Percentiles rank a stretch among this genome's conserved stretches.
These are phyloP conservation scores for Talinum fruticosum DNA, from an alignment of 148 eudicot genomes.

Conservation along the genomic window DNA sequence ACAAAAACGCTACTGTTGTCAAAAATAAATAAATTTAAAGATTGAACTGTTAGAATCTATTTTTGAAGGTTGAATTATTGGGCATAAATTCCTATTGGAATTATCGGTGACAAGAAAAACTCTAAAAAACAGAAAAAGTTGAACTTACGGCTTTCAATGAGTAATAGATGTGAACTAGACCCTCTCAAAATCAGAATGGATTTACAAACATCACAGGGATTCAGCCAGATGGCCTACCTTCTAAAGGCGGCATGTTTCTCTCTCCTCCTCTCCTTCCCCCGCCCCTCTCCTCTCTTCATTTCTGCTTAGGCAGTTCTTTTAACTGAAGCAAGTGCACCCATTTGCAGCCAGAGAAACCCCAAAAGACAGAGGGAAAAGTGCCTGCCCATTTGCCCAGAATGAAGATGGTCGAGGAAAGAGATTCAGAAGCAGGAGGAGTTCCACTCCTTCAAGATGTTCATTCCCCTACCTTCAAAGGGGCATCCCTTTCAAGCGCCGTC, in stretches of 20 bases:
- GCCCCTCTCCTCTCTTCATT: not conserved
- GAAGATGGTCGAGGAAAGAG: slow-evolving; percentile 10
- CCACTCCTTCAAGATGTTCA: slow-evolving; percentile 26
- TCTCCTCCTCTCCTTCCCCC: not conserved
- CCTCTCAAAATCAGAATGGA: not conserved
- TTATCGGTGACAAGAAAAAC: no score
- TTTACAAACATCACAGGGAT: not conserved
- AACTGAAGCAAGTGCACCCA: not conserved
- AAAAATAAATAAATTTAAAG: no score
- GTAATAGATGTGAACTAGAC: not conserved
- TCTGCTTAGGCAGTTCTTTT: not conserved
- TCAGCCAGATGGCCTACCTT: not conserved
- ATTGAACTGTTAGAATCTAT: no score
- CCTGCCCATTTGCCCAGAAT: not conserved
- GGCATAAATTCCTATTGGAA: no score
- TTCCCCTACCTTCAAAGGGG: slow-evolving; percentile 17
- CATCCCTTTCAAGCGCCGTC: slow-evolving; percentile 61
- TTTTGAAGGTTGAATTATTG: no score
- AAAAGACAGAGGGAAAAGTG: not conserved
- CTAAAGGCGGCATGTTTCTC: not conserved
- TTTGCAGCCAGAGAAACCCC: not conserved
- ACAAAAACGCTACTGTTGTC: no score
- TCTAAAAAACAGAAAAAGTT: no score
- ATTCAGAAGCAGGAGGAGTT: slow-evolving; percentile 20
- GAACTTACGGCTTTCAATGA: not conserved